phyloP scores from a whole-genome alignment of 768 basidiomycete species.

The Lentinula raphanica region DNA sequence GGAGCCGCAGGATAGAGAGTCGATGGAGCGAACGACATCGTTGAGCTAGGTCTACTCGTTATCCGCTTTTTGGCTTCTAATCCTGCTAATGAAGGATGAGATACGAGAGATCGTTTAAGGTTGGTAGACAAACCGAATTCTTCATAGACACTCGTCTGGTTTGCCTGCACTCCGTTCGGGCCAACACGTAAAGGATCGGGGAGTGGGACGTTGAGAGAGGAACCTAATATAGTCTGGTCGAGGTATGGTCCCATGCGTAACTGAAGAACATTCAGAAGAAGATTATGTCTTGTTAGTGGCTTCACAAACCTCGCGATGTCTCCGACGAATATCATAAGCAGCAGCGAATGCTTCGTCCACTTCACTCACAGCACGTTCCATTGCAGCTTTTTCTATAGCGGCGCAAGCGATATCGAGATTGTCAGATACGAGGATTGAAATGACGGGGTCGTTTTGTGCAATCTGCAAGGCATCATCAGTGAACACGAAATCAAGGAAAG shows the following conservation, averaged over 20 bases:
- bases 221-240: slow-evolving; percentile 80
- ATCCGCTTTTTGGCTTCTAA: slow-evolving; percentile 54
- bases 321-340: slow-evolving; percentile 79
- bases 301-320: slow-evolving; percentile 73
- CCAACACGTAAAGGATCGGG: slow-evolving; percentile 90
- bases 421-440: slow-evolving; percentile 77
- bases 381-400: slow-evolving; percentile 95
- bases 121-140: slow-evolving; percentile 66
- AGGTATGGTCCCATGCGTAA: slow-evolving; percentile 70
- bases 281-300: background rate
- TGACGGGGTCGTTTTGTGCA: slow-evolving; percentile 71
- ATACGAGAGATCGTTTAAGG: background rate
- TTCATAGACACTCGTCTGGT: slow-evolving; percentile 88
- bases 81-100: slow-evolving; percentile 26
- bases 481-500: background rate
- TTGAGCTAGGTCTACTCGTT: slow-evolving; percentile 66
- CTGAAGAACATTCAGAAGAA: slow-evolving; percentile 24
- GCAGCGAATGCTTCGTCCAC: slow-evolving; percentile 84
- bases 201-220: slow-evolving; percentile 61
- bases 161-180: slow-evolving; percentile 70
- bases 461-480: slow-evolving; percentile 40
- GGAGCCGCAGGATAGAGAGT: slow-evolving; percentile 59
- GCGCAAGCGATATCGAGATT: slow-evolving; percentile 92
- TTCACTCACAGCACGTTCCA: slow-evolving; percentile 90
- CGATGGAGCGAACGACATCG: slow-evolving; percentile 48